Base-by-base conservation (phyloP, 1,284 basidiomycete genomes). In the Puccinia coronata region DNA sequence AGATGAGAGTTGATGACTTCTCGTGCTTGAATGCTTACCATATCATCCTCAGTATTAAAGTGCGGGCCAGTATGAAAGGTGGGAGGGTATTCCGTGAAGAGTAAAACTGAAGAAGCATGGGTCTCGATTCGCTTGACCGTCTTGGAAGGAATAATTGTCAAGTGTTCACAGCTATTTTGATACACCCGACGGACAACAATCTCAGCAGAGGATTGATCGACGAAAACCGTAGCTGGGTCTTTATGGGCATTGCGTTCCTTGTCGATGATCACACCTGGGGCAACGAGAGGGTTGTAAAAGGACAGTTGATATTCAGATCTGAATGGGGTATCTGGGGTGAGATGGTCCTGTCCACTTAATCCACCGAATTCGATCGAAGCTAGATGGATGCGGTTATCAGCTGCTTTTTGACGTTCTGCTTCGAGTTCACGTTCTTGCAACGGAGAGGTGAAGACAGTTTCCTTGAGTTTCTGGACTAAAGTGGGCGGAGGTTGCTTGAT, bases 91-190 rank as follows among this genome's bases (percentile, higher is more conserved):
- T 51, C 63, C 25, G 31, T 20, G 34, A 61, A 77, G 25, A 77
- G 57, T 20, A 77, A 49, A 28, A 77, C 28, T 49, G 74, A 77
- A 67, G 59, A 43, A 25, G 12, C 36, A 28, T 65, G 14, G 2
- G 74, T n/a, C 53, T 77, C 57, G 57, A 77, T 77, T 31, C 74
- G 36, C 16, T 77, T 43, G 55, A 77, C 51, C 2, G 41, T 67
- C 23, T 51, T 77, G 41, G 20, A 77, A 14, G 65, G 23, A 23
- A 77, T 77, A 9, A 51, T 34, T 25, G 53, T 74, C n/a, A 51
- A 51, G 2, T 71, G 72, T 25, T 74, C 72, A 16, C 2, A 6
- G 8, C 20, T 28, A 5, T 25, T 16, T 3, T 43, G 6, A 25
- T 59, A 47, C 36, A 59, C 39, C 36, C 55, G 53, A 28, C 34